phyloP scores from a whole-genome alignment of 2,329 filamentous ascomycete species.

The Penicillium concentricum region DNA sequence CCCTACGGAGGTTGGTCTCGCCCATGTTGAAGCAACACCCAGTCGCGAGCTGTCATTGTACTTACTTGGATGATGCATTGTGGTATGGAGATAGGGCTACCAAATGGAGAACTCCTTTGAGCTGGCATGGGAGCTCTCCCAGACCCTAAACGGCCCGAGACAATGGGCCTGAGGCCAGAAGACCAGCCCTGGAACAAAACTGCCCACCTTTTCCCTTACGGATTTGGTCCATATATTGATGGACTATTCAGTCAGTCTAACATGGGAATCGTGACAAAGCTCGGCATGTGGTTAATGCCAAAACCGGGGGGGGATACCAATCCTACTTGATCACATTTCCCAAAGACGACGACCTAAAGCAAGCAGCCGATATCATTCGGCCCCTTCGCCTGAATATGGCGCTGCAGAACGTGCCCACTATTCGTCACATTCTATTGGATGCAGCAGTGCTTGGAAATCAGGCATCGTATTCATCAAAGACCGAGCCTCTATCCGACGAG shows the following conservation, averaged over 20 bases:
- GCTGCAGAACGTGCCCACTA: conserved; percentile 50
- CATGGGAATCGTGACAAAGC: conserved; percentile 55
- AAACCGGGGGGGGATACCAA: conserved; percentile 52
- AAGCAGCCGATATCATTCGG: conserved; percentile 40
- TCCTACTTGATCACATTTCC: conserved; percentile 47
- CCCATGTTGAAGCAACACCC: too few species aligned
- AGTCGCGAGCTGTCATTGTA: too few species aligned
- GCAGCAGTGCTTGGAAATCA: conserved; percentile 44
- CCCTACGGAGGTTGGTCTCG: too few species aligned
- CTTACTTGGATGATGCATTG: conserved; percentile 41
- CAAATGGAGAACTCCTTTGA: conserved; percentile 46
- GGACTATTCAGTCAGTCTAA: conserved; percentile 55
- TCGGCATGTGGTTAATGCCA: conserved; percentile 57
- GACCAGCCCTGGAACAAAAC: conserved; percentile 25
- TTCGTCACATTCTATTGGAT: conserved; percentile 48
- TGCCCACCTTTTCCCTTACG: conserved; percentile 45
- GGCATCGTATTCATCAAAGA: conserved; percentile 31
- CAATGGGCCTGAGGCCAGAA: neutral
- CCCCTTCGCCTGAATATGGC: conserved; percentile 41
- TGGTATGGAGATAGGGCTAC: conserved; percentile 49
- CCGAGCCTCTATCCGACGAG: conserved; percentile 38
- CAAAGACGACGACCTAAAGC: conserved; percentile 50
- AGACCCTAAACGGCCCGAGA: neutral
- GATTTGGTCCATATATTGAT: conserved; percentile 42
- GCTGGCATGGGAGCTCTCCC: conserved; percentile 48